Base-by-base conservation (phyloP, 441 rosid genomes). In the Biscutella auriculata region DNA sequence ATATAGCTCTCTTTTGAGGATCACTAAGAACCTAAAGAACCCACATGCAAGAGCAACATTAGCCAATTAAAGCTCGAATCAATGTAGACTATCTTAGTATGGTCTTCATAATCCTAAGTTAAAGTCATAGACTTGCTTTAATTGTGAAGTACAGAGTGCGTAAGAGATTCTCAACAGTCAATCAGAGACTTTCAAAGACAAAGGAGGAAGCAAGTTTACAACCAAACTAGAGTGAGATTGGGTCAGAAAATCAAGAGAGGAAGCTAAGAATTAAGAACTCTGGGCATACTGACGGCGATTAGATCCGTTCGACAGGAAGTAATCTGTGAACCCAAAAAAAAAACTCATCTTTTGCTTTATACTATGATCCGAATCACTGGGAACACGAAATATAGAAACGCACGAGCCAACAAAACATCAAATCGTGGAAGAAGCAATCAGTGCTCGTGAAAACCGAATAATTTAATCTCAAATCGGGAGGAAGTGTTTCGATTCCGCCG, bases 21-120 rank as follows among this genome's bases (percentile, higher is more conserved):
- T 90, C 97, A 39, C 95, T 87, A 1, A 90, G 73, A 51, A 90
- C 95, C 97, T 89, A 14, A n/a, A n/a, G n/a, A 53, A 53, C 37
- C 32, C 66, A 60, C 13, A 67, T 4, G 25, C 30, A 67, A 29
- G 7, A 37, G 9, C 47, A 27, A 36, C n/a, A 53, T 60, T 10
- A 59, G 65, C 37, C 8, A n/a, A 48, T 15, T 8, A 19, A 56
- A 61, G 5, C 29, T 33, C 10, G 21, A 49, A 33, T 12, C 39
- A 30, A 40, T 15, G 8, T 8, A 49, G 44, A 39, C 34, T 4
- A 57, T 6, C 52, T 16, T 53, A 45, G 13, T 2, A 62, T 3
- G 8, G 29, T 33, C 29, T 46, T 16, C 10, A 47, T 32, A 36
- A 25, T 35, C 45, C 13, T 21, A 12, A 12, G 33, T 16, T 14